Conservation (phyloP, 306 rosid species). For the Cajanus cajan region DNA sequence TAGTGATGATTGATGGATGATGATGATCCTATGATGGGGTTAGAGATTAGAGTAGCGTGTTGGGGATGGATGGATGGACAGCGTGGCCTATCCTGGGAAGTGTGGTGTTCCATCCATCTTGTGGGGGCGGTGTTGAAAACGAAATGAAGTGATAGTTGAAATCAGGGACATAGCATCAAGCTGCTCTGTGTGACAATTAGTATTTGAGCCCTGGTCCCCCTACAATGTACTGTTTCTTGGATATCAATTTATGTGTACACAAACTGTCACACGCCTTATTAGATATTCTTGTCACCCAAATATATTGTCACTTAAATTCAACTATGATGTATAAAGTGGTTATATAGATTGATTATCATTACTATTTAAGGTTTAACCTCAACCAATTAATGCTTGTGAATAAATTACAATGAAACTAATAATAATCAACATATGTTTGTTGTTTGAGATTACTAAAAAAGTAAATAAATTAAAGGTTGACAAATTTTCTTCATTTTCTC, state of each 20-base stretch:
- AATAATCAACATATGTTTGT: too few relatives aligned
- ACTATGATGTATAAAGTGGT: neutral
- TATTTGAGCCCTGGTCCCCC: constrained; percentile 32
- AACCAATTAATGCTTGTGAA: too few relatives aligned
- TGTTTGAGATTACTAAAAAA: neutral
- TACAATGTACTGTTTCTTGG: neutral
- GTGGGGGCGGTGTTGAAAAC: constrained; percentile 15
- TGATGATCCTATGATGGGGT: neutral
- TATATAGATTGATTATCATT: neutral
- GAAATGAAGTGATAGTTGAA: constrained; percentile 25
- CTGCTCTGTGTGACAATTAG: constrained; percentile 9
- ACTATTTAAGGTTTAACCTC: neutral
- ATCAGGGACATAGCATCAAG: neutral
- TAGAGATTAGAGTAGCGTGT: neutral
- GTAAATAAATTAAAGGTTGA: neutral
- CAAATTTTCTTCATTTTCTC: neutral
- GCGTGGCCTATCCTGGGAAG: neutral
- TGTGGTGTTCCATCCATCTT: constrained; percentile 17
- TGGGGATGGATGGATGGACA: constrained; percentile 10
- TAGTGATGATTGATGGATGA: neutral
- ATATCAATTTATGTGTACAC: neutral
- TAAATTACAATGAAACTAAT: too few relatives aligned
- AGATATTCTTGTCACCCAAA: neutral
- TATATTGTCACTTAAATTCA: neutral
- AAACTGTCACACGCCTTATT: neutral